Base-by-base conservation (phyloP, 306 rosid species). In the Albizia julibrissin region DNA sequence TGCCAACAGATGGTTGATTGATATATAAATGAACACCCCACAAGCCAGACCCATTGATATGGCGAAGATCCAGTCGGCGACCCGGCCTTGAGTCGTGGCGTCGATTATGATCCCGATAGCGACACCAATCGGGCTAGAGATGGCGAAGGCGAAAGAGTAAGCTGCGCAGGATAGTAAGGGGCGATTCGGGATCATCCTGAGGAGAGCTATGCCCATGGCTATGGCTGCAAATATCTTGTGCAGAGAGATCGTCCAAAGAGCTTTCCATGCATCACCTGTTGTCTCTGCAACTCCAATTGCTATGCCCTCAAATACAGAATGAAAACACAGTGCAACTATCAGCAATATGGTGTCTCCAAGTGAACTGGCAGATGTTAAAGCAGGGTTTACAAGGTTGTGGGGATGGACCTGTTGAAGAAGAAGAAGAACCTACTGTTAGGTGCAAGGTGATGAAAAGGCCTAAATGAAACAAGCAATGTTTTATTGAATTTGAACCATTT, bases 151-250 rank as follows among this genome's bases (percentile, higher is more conserved):
- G 27, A 92, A 91, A 69, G 97, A 85, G 80, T 92, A 91, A 33
- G 88, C 89, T 1, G 83, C 83, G 13, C 91, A 83, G 1, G 94
- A 91, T 10, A 91, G 18, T 3, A 91, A 34, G 29, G 98, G 92
- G 0, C 92, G 85, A 71, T 89, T 50, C 0, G 97, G 98, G 10
- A 90, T 74, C 93, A 88, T 94, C 10, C 94, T 83, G 11, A 92
- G 97, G 76, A 94, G 97, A 7, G 98, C 97, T 29, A 92, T 92
- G 1, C 94, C 96, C 98, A 92, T 94, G 37, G 97, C 93, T 31
- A 91, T 88, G 65, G 98, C 97, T 71, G 98, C 97, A 83, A 94
- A 90, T 26, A 92, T 72, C 88, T 94, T 94, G 92, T 92, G 96
- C 46, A 94, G 78, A 62, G 90, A 88, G 69, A 92, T 89, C 61